Base-by-base conservation (phyloP, 1,139 yeast species). In the Hemisphaericaspora lyxosophila region DNA sequence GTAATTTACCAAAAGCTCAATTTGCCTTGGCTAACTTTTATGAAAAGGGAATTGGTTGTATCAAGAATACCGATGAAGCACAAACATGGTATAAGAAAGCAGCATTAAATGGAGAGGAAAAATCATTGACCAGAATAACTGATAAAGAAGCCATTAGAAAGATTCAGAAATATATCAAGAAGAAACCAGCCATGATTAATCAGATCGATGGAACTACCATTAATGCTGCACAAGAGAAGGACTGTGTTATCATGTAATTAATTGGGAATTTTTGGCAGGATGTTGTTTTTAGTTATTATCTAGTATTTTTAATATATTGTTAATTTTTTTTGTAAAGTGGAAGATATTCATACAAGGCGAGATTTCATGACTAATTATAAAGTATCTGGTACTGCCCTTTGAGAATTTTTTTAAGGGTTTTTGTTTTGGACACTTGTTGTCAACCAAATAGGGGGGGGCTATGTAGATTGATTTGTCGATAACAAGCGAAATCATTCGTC, bases 11-110 rank as follows among this genome's bases (percentile, higher is more conserved):
- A 15, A 88, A 87, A 59, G 97, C 96, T 1, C 96, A 89, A 70
- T 83, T 78, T 59, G 87, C 95, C 0, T 69, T 88, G 32, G 96
- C 92, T 16, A 85, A 85, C 55, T 89, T 90, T 53, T 79, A 80
- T 55, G 95, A 88, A 45, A 78, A 82, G 55, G 97, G 97, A 1
- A 80, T 88, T 47, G 98, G 98, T 3, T 83, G 95, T 56, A 79
- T 75, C 24, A 65, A 71, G 31, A 77, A 85, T 56, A 45, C 62
- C 7, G 57, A 60, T 6, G 78, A 73, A 51, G 85, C 96, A 0
- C 79, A 80, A 53, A 62, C 64, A 32, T 90, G 96, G 96, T 86
- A 83, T 54, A 68, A 70, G 33, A 73, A 69, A 48, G 96, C 96
- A 0, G 90, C 88, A 2, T 78, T 77, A 35, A 76, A 74, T 39